Evolutionary conservation across 805 yeast genomes (phyloP).

Genomic region (Kazachstania martiniae): DNA sequence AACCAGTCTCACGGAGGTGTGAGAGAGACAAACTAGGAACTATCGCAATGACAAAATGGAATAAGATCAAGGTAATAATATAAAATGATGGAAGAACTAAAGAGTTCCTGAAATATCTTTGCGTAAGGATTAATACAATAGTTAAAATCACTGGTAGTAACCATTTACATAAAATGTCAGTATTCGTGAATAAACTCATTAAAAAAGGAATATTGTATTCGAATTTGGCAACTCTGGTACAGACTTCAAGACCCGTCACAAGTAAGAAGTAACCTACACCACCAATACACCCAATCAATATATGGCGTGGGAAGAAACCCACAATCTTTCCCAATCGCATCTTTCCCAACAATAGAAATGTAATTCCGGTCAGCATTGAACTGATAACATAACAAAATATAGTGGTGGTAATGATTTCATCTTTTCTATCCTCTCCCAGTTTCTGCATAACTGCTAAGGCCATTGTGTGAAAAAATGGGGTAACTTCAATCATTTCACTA

Average conservation of each 20-base stretch:
- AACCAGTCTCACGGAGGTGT: slow-evolving; percentile 59
- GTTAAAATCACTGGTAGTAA: slow-evolving; percentile 58
- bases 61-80: slow-evolving; percentile 53
- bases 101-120: slow-evolving; percentile 52
- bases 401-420: slow-evolving; percentile 71
- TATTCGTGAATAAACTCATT: slow-evolving; percentile 29
- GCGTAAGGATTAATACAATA: slow-evolving; percentile 45
- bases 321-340: slow-evolving; percentile 75
- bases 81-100: slow-evolving; percentile 74
- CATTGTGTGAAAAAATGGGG: slow-evolving; percentile 96
- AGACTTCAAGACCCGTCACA: slow-evolving; percentile 84
- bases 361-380: slow-evolving; percentile 76
- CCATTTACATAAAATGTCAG: slow-evolving; percentile 49
- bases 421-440: slow-evolving; percentile 39
- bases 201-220: slow-evolving; percentile 53
- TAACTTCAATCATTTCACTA: slow-evolving; percentile 97
- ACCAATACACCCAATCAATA: slow-evolving; percentile 93
- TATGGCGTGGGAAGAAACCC: slow-evolving; percentile 93
- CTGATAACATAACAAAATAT: slow-evolving; percentile 76
- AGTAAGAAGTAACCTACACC: slow-evolving; percentile 93
- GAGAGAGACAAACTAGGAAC: slow-evolving; percentile 58
- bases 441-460: slow-evolving; percentile 53
- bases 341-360: slow-evolving; percentile 68
- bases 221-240: slow-evolving; percentile 68
- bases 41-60: slow-evolving; percentile 56